Evolutionary conservation across 139 green algal genomes (phyloP).

Genomic region (Helicosporidium sp.): DNA sequence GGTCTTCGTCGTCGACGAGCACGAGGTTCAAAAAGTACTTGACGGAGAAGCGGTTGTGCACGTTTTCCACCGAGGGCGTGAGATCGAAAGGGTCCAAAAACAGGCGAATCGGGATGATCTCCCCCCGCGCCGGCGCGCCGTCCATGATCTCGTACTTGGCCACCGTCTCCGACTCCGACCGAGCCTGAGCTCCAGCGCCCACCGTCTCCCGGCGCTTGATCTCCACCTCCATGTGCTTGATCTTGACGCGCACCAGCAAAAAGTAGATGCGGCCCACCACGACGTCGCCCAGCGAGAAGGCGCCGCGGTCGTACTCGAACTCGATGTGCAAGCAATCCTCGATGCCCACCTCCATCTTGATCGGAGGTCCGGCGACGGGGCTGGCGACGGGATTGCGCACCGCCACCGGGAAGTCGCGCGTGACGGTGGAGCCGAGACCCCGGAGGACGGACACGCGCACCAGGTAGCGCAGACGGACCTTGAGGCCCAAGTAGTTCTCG

Average conservation of each 20-base stretch:
- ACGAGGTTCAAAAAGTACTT: conserved; percentile 97
- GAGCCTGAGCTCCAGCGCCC: conserved; percentile 44
- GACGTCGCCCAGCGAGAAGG: conserved; percentile 75
- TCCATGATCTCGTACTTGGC: conserved; percentile 99
- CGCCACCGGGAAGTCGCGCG: conserved; percentile 73
- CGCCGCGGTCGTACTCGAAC: conserved; percentile 87
- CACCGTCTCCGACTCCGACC: conserved; percentile 84
- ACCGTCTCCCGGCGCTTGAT: conserved; percentile 80
- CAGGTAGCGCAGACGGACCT: conserved; percentile 52
- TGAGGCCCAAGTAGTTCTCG: conserved; percentile 77
- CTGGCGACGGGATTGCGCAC: conserved; percentile 47
- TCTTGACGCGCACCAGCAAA: conserved; percentile 91
- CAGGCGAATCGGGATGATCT: conserved; percentile 75
- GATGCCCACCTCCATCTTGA: conserved; percentile 97
- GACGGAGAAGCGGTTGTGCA: conserved; percentile 93
- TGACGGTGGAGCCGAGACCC: conserved; percentile 47
- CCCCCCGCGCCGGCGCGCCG: conserved; percentile 76
- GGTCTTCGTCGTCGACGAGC: conserved; percentile 96
- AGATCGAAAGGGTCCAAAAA: conserved; percentile 88
- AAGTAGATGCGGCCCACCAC: conserved; percentile 96
- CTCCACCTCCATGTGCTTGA: conserved; percentile 99
- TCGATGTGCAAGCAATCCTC: conserved; percentile 99
- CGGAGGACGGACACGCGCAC: conserved; percentile 65
- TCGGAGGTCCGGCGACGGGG: conserved; percentile 22
- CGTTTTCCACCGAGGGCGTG: conserved; percentile 76